Evolutionary conservation across 192 early-diverging fungal genomes (phyloP).

Genomic region (Geosiphon pyriformis): DNA sequence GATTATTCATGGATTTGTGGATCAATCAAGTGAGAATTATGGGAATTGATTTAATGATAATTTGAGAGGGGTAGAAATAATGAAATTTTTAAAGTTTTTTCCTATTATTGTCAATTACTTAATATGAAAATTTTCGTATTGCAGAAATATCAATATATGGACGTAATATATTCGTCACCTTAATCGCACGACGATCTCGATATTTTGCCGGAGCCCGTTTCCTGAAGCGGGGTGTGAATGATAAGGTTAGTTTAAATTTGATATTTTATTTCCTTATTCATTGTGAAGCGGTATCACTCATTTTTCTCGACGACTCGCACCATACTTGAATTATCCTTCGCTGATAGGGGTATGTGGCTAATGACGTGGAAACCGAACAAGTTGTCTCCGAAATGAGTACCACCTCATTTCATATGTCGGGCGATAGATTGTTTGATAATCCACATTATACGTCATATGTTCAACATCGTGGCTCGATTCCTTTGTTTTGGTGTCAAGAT

Average conservation of each 20-base stretch:
- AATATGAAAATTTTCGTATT: not conserved
- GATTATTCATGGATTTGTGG: conserved; percentile 94
- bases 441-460: conserved; percentile 89
- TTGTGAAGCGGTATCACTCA: too few relatives aligned
- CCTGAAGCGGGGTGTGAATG: conserved; percentile 91
- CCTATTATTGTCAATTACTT: not conserved
- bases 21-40: conserved; percentile 74
- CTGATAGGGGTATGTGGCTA: conserved; percentile 87
- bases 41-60: not conserved
- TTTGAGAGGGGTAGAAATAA: not conserved
- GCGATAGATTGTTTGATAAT: conserved; percentile 45
- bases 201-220: conserved; percentile 95
- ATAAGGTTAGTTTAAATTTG: conserved; percentile 50
- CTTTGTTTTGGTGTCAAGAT: conserved; percentile 94
- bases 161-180: conserved; percentile 82
- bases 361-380: conserved; percentile 98
- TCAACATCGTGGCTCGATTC: conserved; percentile 96
- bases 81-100: too few relatives aligned
- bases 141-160: conserved; percentile 85
- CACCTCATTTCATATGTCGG: conserved; percentile 75
- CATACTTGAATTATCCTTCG: too few relatives aligned
- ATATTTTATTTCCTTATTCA: too few relatives aligned
- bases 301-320: too few relatives aligned
- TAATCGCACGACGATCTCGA: conserved; percentile 92
- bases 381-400: conserved; percentile 89